Percentiles rank a stretch among this genome's conserved stretches.
Evolutionary conservation across 805 yeast species (phyloP).

Genomic region (Zygosaccharomyces rouxii): DNA sequence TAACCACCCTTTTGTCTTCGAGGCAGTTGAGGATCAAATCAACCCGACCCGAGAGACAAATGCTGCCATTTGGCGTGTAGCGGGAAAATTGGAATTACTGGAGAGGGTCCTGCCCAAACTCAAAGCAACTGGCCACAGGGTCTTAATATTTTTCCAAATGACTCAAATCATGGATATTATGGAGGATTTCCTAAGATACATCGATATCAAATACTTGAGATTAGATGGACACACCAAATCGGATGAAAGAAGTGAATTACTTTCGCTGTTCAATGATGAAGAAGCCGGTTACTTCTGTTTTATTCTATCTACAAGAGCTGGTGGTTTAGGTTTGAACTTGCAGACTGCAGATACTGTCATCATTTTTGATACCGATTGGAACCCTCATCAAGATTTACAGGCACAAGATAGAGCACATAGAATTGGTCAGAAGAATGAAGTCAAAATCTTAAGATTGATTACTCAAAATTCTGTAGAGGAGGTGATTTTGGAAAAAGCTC

Average conservation of each 20-base stretch:
- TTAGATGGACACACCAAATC: conserved; percentile 82
- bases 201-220: conserved; percentile 65
- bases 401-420: conserved; percentile 90
- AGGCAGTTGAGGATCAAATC: conserved; percentile 68
- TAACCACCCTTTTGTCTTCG: conserved; percentile 84
- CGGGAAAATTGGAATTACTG: conserved; percentile 77
- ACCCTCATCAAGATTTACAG: conserved; percentile 87
- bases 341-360: conserved; percentile 87
- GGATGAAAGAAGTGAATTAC: conserved; percentile 73
- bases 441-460: conserved; percentile 71
- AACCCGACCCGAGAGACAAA: conserved; percentile 60
- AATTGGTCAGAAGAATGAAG: conserved; percentile 87
- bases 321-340: conserved; percentile 81
- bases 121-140: conserved; percentile 70
- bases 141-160: conserved; percentile 82
- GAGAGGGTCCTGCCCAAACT: conserved; percentile 74
- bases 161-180: conserved; percentile 86
- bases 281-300: conserved; percentile 74
- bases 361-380: conserved; percentile 87
- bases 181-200: conserved; percentile 74
- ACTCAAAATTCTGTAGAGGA: conserved; percentile 83
- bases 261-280: conserved; percentile 71
- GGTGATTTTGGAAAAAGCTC: conserved; percentile 75
- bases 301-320: conserved; percentile 79
- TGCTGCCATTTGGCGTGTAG: conserved; percentile 66